Conservation (phyloP, 345 rosid genomes). For the Lepidium africanum region DNA sequence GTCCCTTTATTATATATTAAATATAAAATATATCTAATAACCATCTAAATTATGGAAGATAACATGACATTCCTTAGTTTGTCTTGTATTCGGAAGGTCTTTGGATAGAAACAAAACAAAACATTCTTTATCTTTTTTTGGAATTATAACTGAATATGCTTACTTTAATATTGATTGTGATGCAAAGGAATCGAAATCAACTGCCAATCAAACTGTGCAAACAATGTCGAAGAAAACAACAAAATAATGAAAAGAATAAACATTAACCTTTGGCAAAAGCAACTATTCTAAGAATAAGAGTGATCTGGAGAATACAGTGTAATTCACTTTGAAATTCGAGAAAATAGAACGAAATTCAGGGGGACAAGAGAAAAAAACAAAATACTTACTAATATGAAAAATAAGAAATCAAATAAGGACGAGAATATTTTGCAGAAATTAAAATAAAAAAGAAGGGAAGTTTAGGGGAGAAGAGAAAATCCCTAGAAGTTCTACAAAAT, state of each 20-base stretch:
- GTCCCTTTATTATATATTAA: neutral
- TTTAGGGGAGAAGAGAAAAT: conserved; percentile 47
- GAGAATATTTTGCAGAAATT: neutral
- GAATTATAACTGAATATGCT: conserved; percentile 13
- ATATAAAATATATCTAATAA: no score
- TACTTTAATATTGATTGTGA: conserved; percentile 22
- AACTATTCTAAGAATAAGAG: conserved; percentile 12
- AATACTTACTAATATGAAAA: neutral
- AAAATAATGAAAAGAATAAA: neutral
- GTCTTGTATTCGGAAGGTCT: conserved; percentile 18
- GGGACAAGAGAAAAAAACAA: neutral
- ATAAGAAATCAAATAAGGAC: neutral
- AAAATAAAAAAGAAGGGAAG: neutral
- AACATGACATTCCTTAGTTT: conserved; percentile 5
- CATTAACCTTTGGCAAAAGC: conserved; percentile 2
- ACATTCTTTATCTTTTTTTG: conserved; percentile 18
- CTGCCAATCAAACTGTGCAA: conserved; percentile 20
- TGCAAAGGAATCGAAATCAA: conserved; percentile 23
- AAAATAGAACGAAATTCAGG: conserved; percentile 4
- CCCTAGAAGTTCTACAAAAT: conserved; percentile 87
- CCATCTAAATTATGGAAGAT: conserved; percentile 3
- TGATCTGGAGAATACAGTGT: no score
- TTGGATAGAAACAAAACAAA: conserved; percentile 25
- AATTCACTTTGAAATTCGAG: no score
- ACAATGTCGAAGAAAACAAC: conserved; percentile 22